Conservation (phyloP, 2,329 filamentous ascomycete species). For the Colletotrichum sp. region DNA sequence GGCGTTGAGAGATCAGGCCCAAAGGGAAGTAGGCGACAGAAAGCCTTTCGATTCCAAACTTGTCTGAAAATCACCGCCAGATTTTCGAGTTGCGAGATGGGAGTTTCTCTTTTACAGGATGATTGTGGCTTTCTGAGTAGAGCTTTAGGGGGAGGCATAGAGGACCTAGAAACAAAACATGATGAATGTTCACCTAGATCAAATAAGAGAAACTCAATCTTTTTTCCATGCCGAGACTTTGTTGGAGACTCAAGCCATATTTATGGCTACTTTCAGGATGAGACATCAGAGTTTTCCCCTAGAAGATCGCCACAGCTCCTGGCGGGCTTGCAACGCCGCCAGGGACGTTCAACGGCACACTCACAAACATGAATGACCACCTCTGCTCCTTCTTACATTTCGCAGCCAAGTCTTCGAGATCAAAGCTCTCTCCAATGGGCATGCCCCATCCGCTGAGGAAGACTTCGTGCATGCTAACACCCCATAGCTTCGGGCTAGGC, state of each 20-base stretch:
- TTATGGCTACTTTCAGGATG: background rate
- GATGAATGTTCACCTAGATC: background rate
- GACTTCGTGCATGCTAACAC: conserved; percentile 48
- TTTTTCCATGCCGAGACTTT: background rate
- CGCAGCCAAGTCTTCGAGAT: conserved; percentile 39
- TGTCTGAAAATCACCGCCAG: background rate
- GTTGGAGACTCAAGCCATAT: background rate
- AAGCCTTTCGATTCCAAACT: background rate
- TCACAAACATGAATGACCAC: conserved; percentile 56
- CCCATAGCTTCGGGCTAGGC: conserved; percentile 38
- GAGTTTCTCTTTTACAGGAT: fast-evolving
- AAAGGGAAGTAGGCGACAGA: background rate
- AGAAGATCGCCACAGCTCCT: conserved; percentile 49
- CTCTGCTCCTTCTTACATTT: conserved; percentile 56
- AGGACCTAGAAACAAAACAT: background rate
- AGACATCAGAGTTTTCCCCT: background rate
- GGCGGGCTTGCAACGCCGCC: conserved; percentile 50
- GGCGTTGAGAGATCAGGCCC: background rate
- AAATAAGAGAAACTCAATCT: background rate
- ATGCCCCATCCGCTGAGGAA: conserved; percentile 54
- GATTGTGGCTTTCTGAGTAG: background rate
- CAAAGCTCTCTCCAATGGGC: conserved; percentile 41
- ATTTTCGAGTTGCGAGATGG: fast-evolving
- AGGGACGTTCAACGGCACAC: conserved; percentile 51
- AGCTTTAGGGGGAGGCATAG: background rate